Conservation (phyloP, 1,139 yeast species). For the Pichia sp. region DNA sequence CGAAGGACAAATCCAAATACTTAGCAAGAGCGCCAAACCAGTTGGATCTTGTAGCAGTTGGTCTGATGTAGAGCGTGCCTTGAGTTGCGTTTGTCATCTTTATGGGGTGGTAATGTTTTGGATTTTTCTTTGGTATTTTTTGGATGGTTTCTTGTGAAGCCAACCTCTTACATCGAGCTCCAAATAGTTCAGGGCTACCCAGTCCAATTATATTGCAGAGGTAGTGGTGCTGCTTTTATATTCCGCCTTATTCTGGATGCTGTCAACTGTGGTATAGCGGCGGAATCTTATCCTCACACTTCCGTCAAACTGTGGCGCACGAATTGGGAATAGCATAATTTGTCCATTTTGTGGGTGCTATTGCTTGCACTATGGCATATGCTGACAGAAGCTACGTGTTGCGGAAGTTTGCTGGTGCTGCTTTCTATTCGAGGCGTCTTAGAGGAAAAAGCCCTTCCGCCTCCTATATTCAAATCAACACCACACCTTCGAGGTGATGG, state of each 20-base stretch:
- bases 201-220: not conserved
- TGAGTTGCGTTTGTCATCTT: not conserved
- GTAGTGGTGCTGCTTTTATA: not conserved
- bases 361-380: too few species aligned
- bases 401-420: too few species aligned
- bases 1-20: conserved; percentile 38
- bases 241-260: not conserved
- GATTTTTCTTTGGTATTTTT: not conserved
- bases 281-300: not conserved
- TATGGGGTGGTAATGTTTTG: not conserved
- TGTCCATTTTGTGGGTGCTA: not conserved
- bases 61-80: conserved; percentile 20
- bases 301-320: not conserved
- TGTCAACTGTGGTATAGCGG: not conserved
- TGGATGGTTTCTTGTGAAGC: too few species aligned
- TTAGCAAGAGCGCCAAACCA: conserved; percentile 19
- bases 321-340: not conserved
- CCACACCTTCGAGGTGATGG: not conserved
- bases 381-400: too few species aligned
- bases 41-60: conserved; percentile 23
- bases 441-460: too few species aligned
- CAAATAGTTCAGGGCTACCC: too few species aligned
- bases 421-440: too few species aligned
- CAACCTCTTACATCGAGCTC: too few species aligned
- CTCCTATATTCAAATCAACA: not conserved